Evolutionary conservation across 2,329 filamentous ascomycete species (phyloP).

Genomic region (Colletotrichum plurivorum): DNA sequence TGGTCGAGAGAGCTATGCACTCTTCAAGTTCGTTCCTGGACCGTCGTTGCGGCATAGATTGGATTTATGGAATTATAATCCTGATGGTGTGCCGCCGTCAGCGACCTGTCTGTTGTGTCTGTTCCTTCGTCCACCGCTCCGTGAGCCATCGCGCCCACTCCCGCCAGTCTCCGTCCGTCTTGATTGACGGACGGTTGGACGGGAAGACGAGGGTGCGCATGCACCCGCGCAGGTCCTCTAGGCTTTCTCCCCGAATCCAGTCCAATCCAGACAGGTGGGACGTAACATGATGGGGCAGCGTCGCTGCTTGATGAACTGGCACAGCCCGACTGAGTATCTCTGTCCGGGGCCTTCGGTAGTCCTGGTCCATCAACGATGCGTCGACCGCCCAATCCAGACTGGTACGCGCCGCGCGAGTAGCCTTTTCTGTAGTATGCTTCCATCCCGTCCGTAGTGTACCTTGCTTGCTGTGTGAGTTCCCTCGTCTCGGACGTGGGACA

Average conservation of each 20-base stretch:
- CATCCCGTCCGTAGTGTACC: constrained; percentile 10
- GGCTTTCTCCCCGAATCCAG: constrained; percentile 21
- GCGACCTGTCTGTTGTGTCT: constrained; percentile 31
- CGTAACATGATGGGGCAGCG: constrained; percentile 36
- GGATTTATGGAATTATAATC: constrained; percentile 26
- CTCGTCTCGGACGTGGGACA: constrained; percentile 25
- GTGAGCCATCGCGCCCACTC: constrained; percentile 19
- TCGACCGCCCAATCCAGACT: constrained; percentile 28
- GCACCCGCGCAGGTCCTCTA: not conserved
- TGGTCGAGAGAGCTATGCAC: not conserved
- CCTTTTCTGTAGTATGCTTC: constrained; percentile 1
- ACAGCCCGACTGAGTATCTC: constrained; percentile 34
- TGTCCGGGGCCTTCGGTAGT: constrained; percentile 36
- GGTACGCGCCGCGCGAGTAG: constrained; percentile 31
- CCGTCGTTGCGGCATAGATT: constrained; percentile 20
- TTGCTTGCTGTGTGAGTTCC: not conserved
- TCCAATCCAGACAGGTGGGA: constrained; percentile 34
- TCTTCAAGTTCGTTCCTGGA: constrained; percentile 7
- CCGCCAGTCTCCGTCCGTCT: constrained; percentile 17
- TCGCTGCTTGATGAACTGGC: constrained; percentile 40
- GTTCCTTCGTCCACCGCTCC: constrained; percentile 23
- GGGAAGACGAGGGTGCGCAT: constrained; percentile 24
- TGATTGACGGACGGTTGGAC: constrained; percentile 35
- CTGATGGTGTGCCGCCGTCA: constrained; percentile 32
- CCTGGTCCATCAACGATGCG: constrained; percentile 20